Evolutionary conservation across 352 stramenopile genomes (phyloP), one percentile per base, ranked within the genome.

Genomic region (Pythium chondricola): DNA sequence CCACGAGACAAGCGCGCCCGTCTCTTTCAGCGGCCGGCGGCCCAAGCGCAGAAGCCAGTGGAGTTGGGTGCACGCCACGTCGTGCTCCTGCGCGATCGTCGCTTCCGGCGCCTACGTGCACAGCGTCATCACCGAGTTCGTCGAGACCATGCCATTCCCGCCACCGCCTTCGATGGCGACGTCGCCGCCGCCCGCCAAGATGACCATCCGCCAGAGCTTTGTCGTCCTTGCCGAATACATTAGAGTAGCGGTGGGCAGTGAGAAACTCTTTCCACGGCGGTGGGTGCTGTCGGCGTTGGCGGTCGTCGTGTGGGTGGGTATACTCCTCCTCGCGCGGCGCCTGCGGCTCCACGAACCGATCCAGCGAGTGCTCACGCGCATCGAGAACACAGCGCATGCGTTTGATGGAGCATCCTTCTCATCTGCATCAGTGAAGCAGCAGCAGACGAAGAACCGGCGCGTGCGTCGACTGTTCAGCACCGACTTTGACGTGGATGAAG

Each of bases 31-130:
- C n/a, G 18, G 27, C 11, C 32, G 25, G 11, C 33, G 29, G 13
- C 52, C 10, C 50, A 73, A 25, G 48, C 69, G 45, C 18, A 27
- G 33, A 13, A 52, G 32, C 18, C 65, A 56, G n/a, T 89, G 78
- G 78, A 89, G 64, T 52, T 89, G 78, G 78, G 59, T 87, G 48
- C 69, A 83, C 27, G 78, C 78, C 6, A 89, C 72, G 11, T 65
- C 74, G 31, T 87, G 76, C 58, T 83, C 72, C 20, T 81, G 62
- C 6, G 72, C 68, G n/a, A 60, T 89, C 43, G 74, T 87, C 20
- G 73, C 72, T 42, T 84, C 74, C 33, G 52, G 71, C n/a, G 72
- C 71, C 41, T 89, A 89, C 60, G 74, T 85, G 58, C 74, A 89
- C 61, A 62, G 47, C 11, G 67, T 71, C 38, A 58, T 85, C 16